Base-by-base conservation (phyloP, 2,329 filamentous ascomycete species). In the Cercospora zeina region DNA sequence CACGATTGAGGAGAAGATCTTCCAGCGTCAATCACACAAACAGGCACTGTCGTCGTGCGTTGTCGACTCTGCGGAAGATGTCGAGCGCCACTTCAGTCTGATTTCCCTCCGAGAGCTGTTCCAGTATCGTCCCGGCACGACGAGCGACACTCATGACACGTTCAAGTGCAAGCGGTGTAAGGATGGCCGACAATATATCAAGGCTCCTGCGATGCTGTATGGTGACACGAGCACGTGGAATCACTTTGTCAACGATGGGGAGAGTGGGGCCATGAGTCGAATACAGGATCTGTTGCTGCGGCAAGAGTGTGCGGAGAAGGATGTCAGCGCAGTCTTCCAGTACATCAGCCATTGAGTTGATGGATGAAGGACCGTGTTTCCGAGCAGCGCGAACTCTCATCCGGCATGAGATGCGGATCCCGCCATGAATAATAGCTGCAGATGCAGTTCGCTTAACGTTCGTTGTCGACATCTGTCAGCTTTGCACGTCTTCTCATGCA, bases 221-320 rank as follows among this genome's bases (percentile, higher is more conserved):
- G 95, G 95, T 57, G 95, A 99, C 73, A 97, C 95, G 21, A 97
- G 92, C 77, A 93, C 91, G n/a, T 99, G 95, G 95, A 99, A 99
- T 72, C 95, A 99, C 76, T 96, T 97, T 77, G 85, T 89, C 47
- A 97, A 96, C 70, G 85, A 87, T 65, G 85, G 85, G 3, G 83
- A 83, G 67, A 78, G 80, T 5, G 85, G 86, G 0, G 62, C 73
- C 10, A 77, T 99, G 72, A 84, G 86, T 66, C 83, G 85, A 63
- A 99, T 99, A 62, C 93, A 99, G 76, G 95, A 99, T 79, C 77
- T 97, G 73, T 74, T 99, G 72, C 79, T 99, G 54, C 84, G 93
- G 67, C 95, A 97, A 76, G 95, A 99, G 78, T 85, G 84, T 62
- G 84, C 82, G 3, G 87, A 93, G 75, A 79, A 82, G 24, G 90